A percentile compares a stretch with the other conserved stretches of the same genome.
These are phyloP conservation scores for Hypoxylon sp. DNA, from an alignment of 2,329 filamentous ascomycete species.

Conservation along the genomic window DNA sequence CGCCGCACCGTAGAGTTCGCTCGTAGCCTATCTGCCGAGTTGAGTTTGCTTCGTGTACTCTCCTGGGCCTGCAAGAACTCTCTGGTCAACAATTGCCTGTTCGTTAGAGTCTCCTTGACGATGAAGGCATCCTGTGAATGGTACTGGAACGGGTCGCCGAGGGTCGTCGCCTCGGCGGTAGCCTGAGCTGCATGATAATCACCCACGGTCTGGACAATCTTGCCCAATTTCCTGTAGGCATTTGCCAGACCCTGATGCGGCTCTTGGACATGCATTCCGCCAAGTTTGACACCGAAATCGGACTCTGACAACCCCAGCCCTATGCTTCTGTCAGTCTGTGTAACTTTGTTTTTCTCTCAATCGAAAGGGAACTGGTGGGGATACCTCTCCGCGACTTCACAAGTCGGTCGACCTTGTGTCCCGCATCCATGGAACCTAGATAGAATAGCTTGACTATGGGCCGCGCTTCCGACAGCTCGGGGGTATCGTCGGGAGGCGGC, in stretches of 20 bases:
- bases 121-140: slow-evolving; percentile 96
- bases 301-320: slow-evolving; percentile 91
- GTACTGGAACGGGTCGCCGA: slow-evolving; percentile 92
- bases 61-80: slow-evolving; percentile 94
- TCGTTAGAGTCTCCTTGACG: slow-evolving; percentile 97
- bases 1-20: slow-evolving; percentile 84
- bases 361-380: slow-evolving; percentile 33
- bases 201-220: slow-evolving; percentile 89
- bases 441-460: slow-evolving; percentile 96
- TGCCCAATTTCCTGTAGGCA: slow-evolving; percentile 94
- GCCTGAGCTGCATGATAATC: slow-evolving; percentile 97
- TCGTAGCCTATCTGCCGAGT: slow-evolving; percentile 88
- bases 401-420: slow-evolving; percentile 93
- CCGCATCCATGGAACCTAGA: slow-evolving; percentile 92
- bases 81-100: slow-evolving; percentile 93
- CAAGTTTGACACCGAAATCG: slow-evolving; percentile 90
- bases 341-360: slow-evolving; percentile 25
- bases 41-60: slow-evolving; percentile 79
- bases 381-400: slow-evolving; percentile 91
- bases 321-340: slow-evolving; percentile 51
- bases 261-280: slow-evolving; percentile 87
- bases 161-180: slow-evolving; percentile 92
- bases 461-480: slow-evolving; percentile 87
- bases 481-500: slow-evolving; percentile 94
- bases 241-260: slow-evolving; percentile 86